Base-by-base conservation (phyloP, 2,329 filamentous ascomycete genomes). In the Biscogniauxia mediterranea region DNA sequence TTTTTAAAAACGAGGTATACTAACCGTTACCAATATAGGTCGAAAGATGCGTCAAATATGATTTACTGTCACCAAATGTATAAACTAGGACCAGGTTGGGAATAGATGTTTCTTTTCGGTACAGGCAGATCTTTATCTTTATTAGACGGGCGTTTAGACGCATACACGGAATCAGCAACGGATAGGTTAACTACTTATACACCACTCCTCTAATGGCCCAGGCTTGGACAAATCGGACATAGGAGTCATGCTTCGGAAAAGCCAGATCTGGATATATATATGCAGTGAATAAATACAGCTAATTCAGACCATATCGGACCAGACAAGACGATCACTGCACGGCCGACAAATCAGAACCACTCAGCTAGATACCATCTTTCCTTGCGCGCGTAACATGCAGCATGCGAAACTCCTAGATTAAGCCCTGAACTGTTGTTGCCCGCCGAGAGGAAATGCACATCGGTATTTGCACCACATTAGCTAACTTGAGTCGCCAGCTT, bases 1-100 rank as follows among this genome's bases (percentile, higher is more conserved):
- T 17, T 55, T 57, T 32, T 42, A 60, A 25, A 20, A 5, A 32
- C 13, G 17, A 17, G 11, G 11, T 23, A 23, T 23, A 23, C 21
- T 23, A 53, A 17, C 59, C 57, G 50, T 61, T 28, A 21, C 17
- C 5, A 15, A 5, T 19, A 25, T 26, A 91, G 88, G 91, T 94
- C 38, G 93, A 97, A 76, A 84, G 86, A 71, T 96, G 92, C 74
- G 93, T 97, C 70, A 95, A 93, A 74, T 96, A 94, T 68, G 93
- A 97, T 76, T 83, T 92, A 65, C 79, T 97, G 63, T 92, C 92
- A 55, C 93, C 93, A 2, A 97, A 96, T 79, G 87, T 96, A 66
- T 97, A 79, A 68, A 56, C 38, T 11, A 25, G 56, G 20, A 60
- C 59, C 59, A 59, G 55, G 11, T 9, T 58, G 64, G 63, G 61